Conservation (phyloP, 2,329 filamentous ascomycete genomes). For the Elsinoe ampelina region DNA sequence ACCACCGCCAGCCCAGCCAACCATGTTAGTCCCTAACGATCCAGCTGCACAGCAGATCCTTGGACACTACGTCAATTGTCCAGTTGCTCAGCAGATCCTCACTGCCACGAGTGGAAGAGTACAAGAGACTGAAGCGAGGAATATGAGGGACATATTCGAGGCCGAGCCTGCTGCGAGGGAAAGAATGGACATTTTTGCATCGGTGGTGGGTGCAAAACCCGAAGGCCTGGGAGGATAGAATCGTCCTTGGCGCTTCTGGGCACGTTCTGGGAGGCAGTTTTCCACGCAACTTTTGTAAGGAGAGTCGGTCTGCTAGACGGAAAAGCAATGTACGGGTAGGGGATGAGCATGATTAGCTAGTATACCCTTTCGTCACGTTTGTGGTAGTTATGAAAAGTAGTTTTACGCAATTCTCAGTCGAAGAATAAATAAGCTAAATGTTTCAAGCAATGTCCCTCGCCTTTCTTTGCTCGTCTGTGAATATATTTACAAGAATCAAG, state of each 20-base stretch:
- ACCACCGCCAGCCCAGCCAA: slow-evolving; percentile 16
- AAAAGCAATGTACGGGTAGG: too few relatives aligned
- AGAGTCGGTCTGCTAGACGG: too few relatives aligned
- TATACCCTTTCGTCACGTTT: slow-evolving; percentile 1
- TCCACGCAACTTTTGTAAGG: too few relatives aligned
- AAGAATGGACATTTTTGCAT: slow-evolving; percentile 36
- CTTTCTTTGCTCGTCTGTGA: too few relatives aligned
- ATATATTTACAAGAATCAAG: neutral
- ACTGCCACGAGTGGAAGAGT: slow-evolving; percentile 26
- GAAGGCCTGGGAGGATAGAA: slow-evolving; percentile 9
- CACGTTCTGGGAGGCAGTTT: neutral
- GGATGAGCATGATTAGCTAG: neutral
- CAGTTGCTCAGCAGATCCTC: slow-evolving; percentile 35
- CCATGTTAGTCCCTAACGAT: slow-evolving; percentile 20
- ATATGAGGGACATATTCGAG: slow-evolving; percentile 60
- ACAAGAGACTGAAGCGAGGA: slow-evolving; percentile 54
- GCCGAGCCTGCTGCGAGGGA: slow-evolving; percentile 55
- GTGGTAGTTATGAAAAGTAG: too few relatives aligned
- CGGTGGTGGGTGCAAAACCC: slow-evolving; percentile 7
- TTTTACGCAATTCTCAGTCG: too few relatives aligned
- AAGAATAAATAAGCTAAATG: too few relatives aligned
- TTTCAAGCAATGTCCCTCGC: too few relatives aligned
- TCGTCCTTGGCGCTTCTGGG: neutral
- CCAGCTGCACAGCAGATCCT: slow-evolving; percentile 32
- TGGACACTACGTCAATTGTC: slow-evolving; percentile 33